Percentiles rank a stretch among this genome's conserved stretches.
Evolutionary conservation across 2,329 filamentous ascomycete species (phyloP).

Genomic region (Nigrospora sphaerica): DNA sequence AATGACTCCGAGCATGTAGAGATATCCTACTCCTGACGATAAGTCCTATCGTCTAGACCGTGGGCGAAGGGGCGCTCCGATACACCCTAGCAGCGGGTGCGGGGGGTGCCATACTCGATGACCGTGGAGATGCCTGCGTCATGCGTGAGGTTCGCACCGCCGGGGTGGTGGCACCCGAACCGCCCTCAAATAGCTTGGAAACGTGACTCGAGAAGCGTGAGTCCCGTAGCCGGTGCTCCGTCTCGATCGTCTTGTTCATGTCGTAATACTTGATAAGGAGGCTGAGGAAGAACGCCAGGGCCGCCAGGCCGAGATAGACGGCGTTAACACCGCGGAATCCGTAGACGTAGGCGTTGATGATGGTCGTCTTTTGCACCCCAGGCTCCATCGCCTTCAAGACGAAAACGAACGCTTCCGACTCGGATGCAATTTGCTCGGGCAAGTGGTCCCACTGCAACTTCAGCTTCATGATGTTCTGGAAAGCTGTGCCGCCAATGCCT

Average conservation of each 20-base stretch:
- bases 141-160: no score
- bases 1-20: no score
- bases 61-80: no score
- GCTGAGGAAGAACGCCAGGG: conserved; percentile 20
- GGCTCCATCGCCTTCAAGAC: neutral
- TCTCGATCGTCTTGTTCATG: conserved; percentile 38
- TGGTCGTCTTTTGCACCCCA: neutral
- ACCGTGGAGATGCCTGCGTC: no score
- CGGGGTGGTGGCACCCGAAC: no score
- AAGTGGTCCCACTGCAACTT: conserved; percentile 22
- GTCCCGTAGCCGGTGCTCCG: conserved; percentile 38
- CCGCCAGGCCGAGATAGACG: conserved; percentile 43
- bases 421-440: conserved; percentile 18
- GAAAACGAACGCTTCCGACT: conserved; percentile 17
- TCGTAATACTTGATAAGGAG: conserved; percentile 29
- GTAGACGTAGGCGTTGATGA: conserved; percentile 37
- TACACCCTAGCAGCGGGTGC: no score
- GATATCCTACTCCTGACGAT: no score
- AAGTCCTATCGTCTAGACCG: no score
- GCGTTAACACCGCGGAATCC: conserved; percentile 47
- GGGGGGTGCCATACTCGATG: no score
- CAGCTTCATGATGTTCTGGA: conserved; percentile 31
- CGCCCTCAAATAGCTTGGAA: no score
- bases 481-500: conserved; percentile 30
- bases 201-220: no score